Conservation (phyloP, 2,329 filamentous ascomycete species). For the Botryotinia convoluta region DNA sequence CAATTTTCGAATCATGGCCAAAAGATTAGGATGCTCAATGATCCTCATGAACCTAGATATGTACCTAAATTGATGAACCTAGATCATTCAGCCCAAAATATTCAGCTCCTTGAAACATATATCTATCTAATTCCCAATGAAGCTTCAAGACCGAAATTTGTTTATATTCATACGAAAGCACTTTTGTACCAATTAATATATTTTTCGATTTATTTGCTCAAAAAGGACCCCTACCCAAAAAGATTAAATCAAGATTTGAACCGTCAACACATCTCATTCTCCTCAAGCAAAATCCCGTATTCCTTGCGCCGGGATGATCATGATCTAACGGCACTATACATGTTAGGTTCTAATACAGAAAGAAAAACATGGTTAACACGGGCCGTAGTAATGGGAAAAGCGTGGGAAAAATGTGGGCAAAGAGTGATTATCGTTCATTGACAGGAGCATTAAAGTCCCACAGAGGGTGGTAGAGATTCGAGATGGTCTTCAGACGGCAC, state of each 20-base stretch:
- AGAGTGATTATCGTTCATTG: neutral
- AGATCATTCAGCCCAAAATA: conserved; percentile 3
- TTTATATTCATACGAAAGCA: conserved; percentile 8
- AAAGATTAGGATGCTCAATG: conserved; percentile 14
- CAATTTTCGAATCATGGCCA: neutral
- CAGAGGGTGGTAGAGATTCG: conserved; percentile 1
- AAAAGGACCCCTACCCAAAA: neutral
- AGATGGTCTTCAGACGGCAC: conserved; percentile 1
- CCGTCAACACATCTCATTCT: neutral
- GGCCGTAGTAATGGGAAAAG: conserved; percentile 12
- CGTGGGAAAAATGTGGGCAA: neutral
- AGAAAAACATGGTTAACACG: conserved; percentile 19
- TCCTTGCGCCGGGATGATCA: conserved; percentile 20
- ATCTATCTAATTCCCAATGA: conserved; percentile 10
- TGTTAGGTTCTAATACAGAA: neutral
- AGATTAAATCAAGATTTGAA: conserved; percentile 7
- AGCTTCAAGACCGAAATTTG: conserved; percentile 17
- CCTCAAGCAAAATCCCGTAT: conserved; percentile 18
- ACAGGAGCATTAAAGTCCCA: conserved; percentile 11
- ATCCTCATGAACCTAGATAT: conserved; percentile 10
- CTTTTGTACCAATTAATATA: neutral
- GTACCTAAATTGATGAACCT: neutral
- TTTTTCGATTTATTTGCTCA: neutral
- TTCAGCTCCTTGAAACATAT: conserved; percentile 14
- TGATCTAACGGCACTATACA: conserved; percentile 14